These are phyloP conservation scores for Hypoxylon sp. DNA, from an alignment of 2,329 filamentous ascomycete genomes.

Conservation along the genomic window DNA sequence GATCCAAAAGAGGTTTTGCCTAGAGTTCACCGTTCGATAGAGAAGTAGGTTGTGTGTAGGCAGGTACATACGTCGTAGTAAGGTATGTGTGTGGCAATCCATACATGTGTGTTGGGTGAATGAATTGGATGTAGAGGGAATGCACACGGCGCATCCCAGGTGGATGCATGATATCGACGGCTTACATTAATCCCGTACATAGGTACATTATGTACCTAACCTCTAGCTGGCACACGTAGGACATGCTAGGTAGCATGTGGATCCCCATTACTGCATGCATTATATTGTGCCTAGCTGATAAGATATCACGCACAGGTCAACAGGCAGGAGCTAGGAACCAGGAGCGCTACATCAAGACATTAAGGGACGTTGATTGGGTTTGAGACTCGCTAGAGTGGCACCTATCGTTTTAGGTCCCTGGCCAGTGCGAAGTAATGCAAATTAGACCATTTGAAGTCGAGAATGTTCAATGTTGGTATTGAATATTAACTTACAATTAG, in stretches of 20 bases:
- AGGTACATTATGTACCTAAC: neutral
- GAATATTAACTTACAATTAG: too few species aligned
- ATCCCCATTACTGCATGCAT: slow-evolving; percentile 2
- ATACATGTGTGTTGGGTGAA: slow-evolving; percentile 16
- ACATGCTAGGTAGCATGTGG: slow-evolving; percentile 10
- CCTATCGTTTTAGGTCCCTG: slow-evolving; percentile 36
- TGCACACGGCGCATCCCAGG: slow-evolving; percentile 13
- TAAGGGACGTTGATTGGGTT: slow-evolving; percentile 27
- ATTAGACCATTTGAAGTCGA: too few species aligned
- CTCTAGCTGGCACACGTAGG: slow-evolving; percentile 6
- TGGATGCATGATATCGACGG: slow-evolving; percentile 22
- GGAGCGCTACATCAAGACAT: slow-evolving; percentile 15
- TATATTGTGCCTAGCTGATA: slow-evolving; percentile 26
- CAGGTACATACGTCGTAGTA: slow-evolving; percentile 29
- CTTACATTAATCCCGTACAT: slow-evolving; percentile 9
- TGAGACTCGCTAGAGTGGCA: slow-evolving; percentile 21
- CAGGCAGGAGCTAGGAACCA: slow-evolving; percentile 1
- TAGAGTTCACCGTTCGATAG: slow-evolving; percentile 15
- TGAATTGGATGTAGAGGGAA: slow-evolving; percentile 18
- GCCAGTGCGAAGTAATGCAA: neutral
- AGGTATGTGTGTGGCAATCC: slow-evolving; percentile 29
- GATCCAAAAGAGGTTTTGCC: slow-evolving; percentile 15
- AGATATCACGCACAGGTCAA: slow-evolving; percentile 28
- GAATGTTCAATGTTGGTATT: too few species aligned
- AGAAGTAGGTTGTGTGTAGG: slow-evolving; percentile 21